Percentiles rank a stretch among this genome's conserved stretches.
Evolutionary conservation across 192 early-diverging fungal genomes (phyloP).

Genomic region (Coemansia interrupta): DNA sequence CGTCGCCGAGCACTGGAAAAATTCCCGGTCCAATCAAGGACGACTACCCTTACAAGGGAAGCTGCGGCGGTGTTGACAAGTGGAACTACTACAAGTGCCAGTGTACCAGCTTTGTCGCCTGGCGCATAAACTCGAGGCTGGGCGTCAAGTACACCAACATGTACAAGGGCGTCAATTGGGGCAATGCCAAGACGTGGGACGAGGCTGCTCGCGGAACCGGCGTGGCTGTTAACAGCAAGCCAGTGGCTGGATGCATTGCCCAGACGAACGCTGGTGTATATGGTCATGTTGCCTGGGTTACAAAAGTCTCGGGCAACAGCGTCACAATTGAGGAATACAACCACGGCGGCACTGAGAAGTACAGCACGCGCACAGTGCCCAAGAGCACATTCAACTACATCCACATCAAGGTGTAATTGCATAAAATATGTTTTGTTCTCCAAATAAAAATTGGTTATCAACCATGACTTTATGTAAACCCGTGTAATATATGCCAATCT

Average conservation of each 20-base stretch:
- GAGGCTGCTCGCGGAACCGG: conserved; percentile 9
- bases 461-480: no score
- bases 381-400: conserved; percentile 25
- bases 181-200: conserved; percentile 19
- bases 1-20: conserved; percentile 4
- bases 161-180: conserved; percentile 36
- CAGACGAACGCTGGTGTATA: conserved; percentile 17
- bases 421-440: no score
- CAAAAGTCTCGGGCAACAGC: conserved; percentile 34
- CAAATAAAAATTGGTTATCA: no score
- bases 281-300: conserved; percentile 43
- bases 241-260: conserved; percentile 1
- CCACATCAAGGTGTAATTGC: conserved; percentile 1
- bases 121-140: conserved; percentile 45
- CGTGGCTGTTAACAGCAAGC: background rate
- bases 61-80: conserved; percentile 32
- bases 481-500: no score
- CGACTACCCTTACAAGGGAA: conserved; percentile 38
- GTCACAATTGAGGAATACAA: conserved; percentile 21
- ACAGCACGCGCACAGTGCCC: conserved; percentile 8
- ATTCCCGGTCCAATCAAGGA: conserved; percentile 40
- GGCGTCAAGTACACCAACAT: conserved; percentile 41
- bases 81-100: conserved; percentile 34
- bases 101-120: conserved; percentile 34
- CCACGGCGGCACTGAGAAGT: conserved; percentile 3